These are phyloP conservation scores for Naganishia sp. DNA, from an alignment of 1,284 basidiomycete genomes.

Conservation along the genomic window DNA sequence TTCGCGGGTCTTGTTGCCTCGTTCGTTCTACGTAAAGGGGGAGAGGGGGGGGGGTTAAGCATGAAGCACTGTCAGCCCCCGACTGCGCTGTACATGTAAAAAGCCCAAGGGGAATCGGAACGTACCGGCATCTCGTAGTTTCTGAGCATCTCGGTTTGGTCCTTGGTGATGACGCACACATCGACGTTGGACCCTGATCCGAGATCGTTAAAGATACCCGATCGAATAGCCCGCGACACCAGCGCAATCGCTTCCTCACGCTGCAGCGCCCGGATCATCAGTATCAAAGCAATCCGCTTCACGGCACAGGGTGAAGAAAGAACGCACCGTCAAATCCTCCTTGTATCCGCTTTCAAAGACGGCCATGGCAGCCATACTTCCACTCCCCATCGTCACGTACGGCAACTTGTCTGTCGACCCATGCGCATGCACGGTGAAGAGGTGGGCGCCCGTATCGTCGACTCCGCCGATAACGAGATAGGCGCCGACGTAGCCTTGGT, in stretches of 20 bases:
- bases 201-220: conserved; percentile 99
- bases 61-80: neutral
- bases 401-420: conserved; percentile 98
- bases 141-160: conserved; percentile 80
- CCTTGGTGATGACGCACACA: conserved; percentile 87
- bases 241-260: conserved; percentile 78
- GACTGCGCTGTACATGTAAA: neutral
- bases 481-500: conserved; percentile 93
- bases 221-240: conserved; percentile 82
- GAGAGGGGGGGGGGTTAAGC: neutral
- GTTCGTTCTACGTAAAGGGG: conserved; percentile 62
- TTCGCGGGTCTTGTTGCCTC: conserved; percentile 71
- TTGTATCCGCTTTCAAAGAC: conserved; percentile 90
- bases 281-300: neutral
- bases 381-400: conserved; percentile 98
- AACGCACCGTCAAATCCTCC: conserved; percentile 73
- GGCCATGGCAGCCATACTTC: conserved; percentile 95
- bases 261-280: conserved; percentile 53
- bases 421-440: conserved; percentile 96
- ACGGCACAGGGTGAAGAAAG: neutral
- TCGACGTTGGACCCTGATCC: conserved; percentile 98
- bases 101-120: conserved; percentile 10
- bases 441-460: conserved; percentile 86
- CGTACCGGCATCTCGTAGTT: conserved; percentile 80
- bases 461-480: conserved; percentile 97